These are phyloP conservation scores for Candolleomyces efflorescens DNA, from an alignment of 768 basidiomycete species.

Conservation along the genomic window DNA sequence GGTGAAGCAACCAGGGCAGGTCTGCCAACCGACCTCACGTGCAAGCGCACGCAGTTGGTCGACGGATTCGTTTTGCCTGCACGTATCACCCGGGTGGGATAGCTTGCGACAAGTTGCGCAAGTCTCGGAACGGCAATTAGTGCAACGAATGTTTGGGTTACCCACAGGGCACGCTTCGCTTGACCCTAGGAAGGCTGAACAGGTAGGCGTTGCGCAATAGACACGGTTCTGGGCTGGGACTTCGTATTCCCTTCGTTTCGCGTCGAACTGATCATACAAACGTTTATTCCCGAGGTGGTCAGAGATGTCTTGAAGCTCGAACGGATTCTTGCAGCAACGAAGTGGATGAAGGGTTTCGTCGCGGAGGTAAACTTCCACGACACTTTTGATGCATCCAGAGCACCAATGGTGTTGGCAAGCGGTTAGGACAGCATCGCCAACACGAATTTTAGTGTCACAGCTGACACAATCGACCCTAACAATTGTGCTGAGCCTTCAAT, in stretches of 20 bases:
- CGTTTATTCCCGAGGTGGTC: constrained; percentile 4
- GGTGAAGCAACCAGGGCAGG: constrained; percentile 53
- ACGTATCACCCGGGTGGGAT: constrained; percentile 9
- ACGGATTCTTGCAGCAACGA: constrained; percentile 17
- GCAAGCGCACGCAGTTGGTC: constrained; percentile 44
- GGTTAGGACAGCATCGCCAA: constrained; percentile 4
- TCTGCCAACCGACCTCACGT: constrained; percentile 47
- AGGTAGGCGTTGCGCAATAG: constrained; percentile 15
- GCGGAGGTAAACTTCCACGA: constrained; percentile 15
- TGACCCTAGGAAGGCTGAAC: constrained; percentile 15
- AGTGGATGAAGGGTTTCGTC: constrained; percentile 19
- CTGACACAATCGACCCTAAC: constrained; percentile 14
- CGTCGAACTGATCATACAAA: constrained; percentile 8
- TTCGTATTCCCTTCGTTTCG: constrained; percentile 14
- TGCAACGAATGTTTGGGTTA: constrained; percentile 1
- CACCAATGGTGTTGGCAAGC: constrained; percentile 17
- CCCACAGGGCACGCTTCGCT: constrained; percentile 1
- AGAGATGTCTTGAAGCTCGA: constrained; percentile 3
- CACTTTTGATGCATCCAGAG: constrained; percentile 11
- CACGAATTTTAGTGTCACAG: constrained; percentile 11
- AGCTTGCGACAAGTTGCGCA: constrained; percentile 12
- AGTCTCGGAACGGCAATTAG: constrained; percentile 7
- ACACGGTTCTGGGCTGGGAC: constrained; percentile 14
- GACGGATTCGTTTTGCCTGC: constrained; percentile 29
- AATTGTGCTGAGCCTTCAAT: background rate